phyloP scores from a whole-genome alignment of 305 asterid species.

The Solanum aculeatissimum region DNA sequence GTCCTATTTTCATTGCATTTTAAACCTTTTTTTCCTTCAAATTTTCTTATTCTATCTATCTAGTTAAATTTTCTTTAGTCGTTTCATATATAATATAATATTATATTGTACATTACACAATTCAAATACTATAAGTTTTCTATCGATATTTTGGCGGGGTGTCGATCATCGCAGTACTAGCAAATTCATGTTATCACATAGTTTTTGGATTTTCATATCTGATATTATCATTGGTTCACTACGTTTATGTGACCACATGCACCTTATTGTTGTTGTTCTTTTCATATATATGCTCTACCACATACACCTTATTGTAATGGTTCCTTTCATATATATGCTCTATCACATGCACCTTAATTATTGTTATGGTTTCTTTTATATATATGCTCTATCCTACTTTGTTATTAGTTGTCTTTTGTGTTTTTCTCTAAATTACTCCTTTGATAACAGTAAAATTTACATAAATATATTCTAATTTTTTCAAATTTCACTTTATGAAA shows the following conservation, averaged over 20 bases:
- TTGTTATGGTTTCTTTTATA: not conserved
- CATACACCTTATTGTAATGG: not conserved
- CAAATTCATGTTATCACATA: not conserved
- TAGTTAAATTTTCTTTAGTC: not conserved
- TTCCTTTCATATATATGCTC: not conserved
- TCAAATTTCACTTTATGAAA: not conserved
- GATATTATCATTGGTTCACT: too few relatives aligned
- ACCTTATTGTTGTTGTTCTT: too few relatives aligned
- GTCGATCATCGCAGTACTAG: not conserved
- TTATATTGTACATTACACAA: not conserved
- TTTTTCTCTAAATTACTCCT: not conserved
- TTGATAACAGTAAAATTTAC: not conserved
- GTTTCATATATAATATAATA: not conserved
- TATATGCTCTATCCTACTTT: not conserved
- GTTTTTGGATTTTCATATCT: too few relatives aligned
- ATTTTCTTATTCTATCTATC: not conserved
- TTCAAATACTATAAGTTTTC: not conserved
- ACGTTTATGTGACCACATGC: too few relatives aligned
- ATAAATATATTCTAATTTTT: not conserved
- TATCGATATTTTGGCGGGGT: not conserved
- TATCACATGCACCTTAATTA: not conserved
- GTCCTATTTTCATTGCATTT: not conserved
- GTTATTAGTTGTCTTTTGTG: not conserved
- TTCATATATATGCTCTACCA: too few relatives aligned
- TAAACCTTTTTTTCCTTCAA: not conserved